phyloP scores from a whole-genome alignment of 208 protist species.

The Leishmania tarentolae region DNA sequence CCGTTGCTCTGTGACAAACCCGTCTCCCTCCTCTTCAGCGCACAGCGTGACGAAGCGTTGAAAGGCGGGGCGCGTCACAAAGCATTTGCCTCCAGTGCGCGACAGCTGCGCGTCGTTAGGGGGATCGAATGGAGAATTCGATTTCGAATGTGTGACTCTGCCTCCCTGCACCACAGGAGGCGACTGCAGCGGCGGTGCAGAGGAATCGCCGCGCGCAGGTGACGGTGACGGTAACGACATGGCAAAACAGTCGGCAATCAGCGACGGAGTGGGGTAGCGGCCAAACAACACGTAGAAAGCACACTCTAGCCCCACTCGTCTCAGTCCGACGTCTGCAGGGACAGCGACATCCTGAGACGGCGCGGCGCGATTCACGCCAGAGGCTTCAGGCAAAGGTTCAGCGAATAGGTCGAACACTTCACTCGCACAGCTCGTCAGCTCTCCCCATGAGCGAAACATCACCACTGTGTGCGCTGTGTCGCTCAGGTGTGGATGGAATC shows the following conservation, averaged over 20 bases:
- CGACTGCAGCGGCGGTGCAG: not conserved
- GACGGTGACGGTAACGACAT: not conserved
- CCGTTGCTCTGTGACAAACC: not conserved
- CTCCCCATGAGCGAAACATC: slow-evolving; percentile 62
- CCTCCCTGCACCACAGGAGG: not conserved
- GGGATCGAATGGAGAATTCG: not conserved
- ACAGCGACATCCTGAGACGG: not conserved
- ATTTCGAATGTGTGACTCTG: not conserved
- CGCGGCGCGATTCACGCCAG: not conserved
- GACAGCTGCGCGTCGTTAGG: not conserved
- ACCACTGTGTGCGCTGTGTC: not conserved
- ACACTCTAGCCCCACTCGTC: slow-evolving; percentile 20
- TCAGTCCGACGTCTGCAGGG: slow-evolving; percentile 6
- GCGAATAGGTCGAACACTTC: slow-evolving; percentile 52
- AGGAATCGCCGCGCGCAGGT: not conserved
- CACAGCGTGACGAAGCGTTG: slow-evolving; percentile 28
- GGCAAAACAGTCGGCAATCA: slow-evolving; percentile 18
- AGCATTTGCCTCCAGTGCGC: not conserved
- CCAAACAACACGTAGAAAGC: slow-evolving; percentile 39
- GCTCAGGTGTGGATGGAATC: not conserved
- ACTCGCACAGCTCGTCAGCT: slow-evolving; percentile 45
- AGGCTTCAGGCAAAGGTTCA: not conserved
- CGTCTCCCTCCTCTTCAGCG: slow-evolving; percentile 30
- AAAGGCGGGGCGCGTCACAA: slow-evolving; percentile 10
- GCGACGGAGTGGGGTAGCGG: slow-evolving; percentile 17